phyloP scores from a whole-genome alignment of 2,329 filamentous ascomycete species.

The Xylariaceae sp. region DNA sequence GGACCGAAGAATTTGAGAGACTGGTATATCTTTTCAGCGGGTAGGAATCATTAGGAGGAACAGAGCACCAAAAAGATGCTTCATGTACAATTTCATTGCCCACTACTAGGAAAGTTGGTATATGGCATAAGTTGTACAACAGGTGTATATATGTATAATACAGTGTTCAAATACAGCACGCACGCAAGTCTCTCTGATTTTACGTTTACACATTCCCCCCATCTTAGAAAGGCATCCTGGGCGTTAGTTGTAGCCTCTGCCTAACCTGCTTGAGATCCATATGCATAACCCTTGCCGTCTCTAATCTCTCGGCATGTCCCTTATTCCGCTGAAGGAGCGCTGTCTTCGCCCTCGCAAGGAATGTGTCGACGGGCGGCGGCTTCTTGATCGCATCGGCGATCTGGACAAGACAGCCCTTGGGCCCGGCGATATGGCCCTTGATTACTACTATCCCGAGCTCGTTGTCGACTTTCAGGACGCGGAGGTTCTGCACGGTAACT shows the following conservation, averaged over 20 bases:
- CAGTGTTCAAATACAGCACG: conserved; percentile 8
- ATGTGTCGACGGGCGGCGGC: conserved; percentile 48
- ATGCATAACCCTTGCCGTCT: conserved; percentile 48
- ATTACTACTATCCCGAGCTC: conserved; percentile 85
- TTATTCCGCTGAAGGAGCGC: conserved; percentile 45
- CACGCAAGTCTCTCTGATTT: conserved; percentile 10
- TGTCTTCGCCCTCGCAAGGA: conserved; percentile 43
- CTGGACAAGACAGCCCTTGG: conserved; percentile 79
- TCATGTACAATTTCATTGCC: neutral
- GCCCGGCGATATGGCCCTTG: conserved; percentile 80
- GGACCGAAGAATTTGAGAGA: too few species aligned
- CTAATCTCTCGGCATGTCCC: conserved; percentile 42
- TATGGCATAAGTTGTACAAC: neutral
- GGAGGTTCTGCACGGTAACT: conserved; percentile 87
- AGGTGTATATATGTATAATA: neutral
- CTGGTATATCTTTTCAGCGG: too few species aligned
- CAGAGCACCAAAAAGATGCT: neutral
- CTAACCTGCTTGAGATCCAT: conserved; percentile 51
- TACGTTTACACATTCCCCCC: conserved; percentile 6
- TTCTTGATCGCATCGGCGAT: conserved; percentile 92
- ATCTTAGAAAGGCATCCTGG: neutral
- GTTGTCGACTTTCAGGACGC: conserved; percentile 81
- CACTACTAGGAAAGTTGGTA: too few species aligned
- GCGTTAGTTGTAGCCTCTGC: conserved; percentile 29
- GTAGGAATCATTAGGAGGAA: too few species aligned